A percentile compares a stretch with the other conserved stretches of the same genome.
These are phyloP conservation scores for Pseudisothecium myosuroides DNA, from an alignment of 225 moss, liverwort and hornwort genomes.

Conservation along the genomic window DNA sequence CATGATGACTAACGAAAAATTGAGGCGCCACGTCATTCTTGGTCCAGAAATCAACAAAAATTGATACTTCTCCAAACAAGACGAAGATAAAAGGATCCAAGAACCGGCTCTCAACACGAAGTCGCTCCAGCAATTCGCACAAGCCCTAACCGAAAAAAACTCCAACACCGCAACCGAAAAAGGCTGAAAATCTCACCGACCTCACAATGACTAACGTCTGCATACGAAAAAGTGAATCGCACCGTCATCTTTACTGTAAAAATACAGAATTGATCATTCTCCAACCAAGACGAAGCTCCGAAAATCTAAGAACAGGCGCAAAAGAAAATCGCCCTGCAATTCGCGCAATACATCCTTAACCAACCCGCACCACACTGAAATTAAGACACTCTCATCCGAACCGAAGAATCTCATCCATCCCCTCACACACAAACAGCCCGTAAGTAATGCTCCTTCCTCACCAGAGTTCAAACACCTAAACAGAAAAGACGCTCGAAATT, in stretches of 20 bases:
- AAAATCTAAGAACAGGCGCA: neutral
- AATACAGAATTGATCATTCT: neutral
- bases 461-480: neutral
- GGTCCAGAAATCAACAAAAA: neutral
- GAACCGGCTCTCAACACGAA: neutral
- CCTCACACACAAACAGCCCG: neutral
- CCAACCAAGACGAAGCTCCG: neutral
- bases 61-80: neutral
- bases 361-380: neutral
- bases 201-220: neutral
- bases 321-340: neutral
- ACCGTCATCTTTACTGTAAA: neutral
- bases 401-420: neutral
- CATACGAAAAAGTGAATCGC: neutral
- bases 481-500: neutral
- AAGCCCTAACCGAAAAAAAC: neutral
- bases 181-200: neutral
- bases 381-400: neutral
- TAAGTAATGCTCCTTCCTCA: neutral
- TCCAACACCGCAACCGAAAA: neutral
- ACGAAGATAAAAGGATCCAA: neutral
- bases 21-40: neutral
- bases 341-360: neutral
- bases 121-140: neutral
- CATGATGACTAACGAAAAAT: neutral